These are phyloP conservation scores for Botrytis byssoidea DNA, from an alignment of 2,329 filamentous ascomycete genomes.

Conservation along the genomic window DNA sequence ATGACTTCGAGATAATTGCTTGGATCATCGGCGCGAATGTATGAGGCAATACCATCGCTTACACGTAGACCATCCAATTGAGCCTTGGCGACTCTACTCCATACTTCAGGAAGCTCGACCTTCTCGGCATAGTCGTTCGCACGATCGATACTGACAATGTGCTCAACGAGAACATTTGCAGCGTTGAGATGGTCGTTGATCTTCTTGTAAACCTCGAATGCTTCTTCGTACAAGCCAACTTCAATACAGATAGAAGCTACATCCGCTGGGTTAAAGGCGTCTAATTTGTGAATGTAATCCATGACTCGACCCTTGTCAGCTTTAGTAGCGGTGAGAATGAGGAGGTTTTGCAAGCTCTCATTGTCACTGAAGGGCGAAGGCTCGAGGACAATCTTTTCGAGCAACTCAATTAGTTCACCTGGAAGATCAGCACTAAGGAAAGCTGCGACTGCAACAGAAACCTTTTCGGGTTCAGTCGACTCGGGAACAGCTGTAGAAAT, in stretches of 20 bases:
- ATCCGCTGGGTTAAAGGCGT: slow-evolving; percentile 86
- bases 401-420: slow-evolving; percentile 89
- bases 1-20: slow-evolving; percentile 95
- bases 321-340: slow-evolving; percentile 95
- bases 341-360: slow-evolving; percentile 88
- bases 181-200: slow-evolving; percentile 84
- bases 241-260: slow-evolving; percentile 92
- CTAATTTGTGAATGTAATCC: slow-evolving; percentile 91
- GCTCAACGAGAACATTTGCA: slow-evolving; percentile 87
- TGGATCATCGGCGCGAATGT: slow-evolving; percentile 91
- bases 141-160: slow-evolving; percentile 96
- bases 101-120: slow-evolving; percentile 90
- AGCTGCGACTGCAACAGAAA: slow-evolving; percentile 88
- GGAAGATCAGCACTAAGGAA: slow-evolving; percentile 91
- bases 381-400: slow-evolving; percentile 99
- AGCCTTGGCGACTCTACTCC: slow-evolving; percentile 97
- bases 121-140: slow-evolving; percentile 94
- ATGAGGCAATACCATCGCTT: slow-evolving; percentile 90
- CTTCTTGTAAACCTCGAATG: slow-evolving; percentile 99
- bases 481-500: slow-evolving; percentile 93
- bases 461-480: slow-evolving; percentile 88
- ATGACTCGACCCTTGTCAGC: slow-evolving; percentile 93
- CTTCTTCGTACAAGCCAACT: slow-evolving; percentile 92
- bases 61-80: slow-evolving; percentile 95
- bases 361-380: slow-evolving; percentile 99